Conservation (phyloP, 129 eudicot genomes). For the Ambrosia artemisiifolia region DNA sequence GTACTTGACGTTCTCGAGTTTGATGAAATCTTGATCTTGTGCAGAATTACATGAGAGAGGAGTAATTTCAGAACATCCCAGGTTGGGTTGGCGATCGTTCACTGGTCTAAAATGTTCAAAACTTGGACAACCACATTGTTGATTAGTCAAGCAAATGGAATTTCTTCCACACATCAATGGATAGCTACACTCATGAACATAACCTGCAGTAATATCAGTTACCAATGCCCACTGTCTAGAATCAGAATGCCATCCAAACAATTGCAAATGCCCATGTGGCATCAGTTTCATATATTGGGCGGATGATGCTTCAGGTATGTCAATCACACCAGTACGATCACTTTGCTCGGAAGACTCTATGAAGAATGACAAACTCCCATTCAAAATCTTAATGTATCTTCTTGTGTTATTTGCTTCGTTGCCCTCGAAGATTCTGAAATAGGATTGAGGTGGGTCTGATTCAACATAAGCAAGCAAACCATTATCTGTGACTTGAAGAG, state of each 20-base stretch:
- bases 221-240: neutral
- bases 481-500: neutral
- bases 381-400: neutral
- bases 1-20: neutral
- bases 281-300: neutral
- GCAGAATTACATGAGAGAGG: neutral
- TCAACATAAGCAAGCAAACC: neutral
- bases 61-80: neutral
- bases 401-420: neutral
- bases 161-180: neutral
- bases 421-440: neutral
- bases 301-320: neutral
- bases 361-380: neutral
- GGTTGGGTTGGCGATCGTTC: neutral
- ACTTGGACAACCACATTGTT: neutral
- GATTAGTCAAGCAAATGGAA: neutral
- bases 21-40: neutral
- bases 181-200: neutral
- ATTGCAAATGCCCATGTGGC: neutral
- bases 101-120: neutral
- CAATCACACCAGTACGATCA: neutral
- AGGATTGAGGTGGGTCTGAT: slow-evolving; percentile 1
- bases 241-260: neutral
- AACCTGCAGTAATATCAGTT: neutral
- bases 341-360: neutral